phyloP scores from a whole-genome alignment of 23 red algal species.

The Gracilariopsis chorda region DNA sequence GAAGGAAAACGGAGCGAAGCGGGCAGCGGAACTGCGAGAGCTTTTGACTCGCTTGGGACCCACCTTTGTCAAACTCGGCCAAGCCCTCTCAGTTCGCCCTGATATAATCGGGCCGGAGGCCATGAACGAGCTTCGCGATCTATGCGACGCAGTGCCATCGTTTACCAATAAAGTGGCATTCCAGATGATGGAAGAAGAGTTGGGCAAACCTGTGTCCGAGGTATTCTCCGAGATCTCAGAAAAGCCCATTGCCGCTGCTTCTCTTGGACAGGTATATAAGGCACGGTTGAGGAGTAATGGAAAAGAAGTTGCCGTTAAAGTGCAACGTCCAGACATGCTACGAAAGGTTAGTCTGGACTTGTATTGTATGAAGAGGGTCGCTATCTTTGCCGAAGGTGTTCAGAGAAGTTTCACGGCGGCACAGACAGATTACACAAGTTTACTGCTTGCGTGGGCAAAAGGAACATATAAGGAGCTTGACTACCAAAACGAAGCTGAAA shows the following conservation, averaged over 20 bases:
- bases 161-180: slow-evolving; percentile 75
- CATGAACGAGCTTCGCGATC: slow-evolving; percentile 92
- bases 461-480: slow-evolving; percentile 96
- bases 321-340: slow-evolving; percentile 95
- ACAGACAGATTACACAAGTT: slow-evolving; percentile 68
- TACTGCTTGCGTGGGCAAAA: slow-evolving; percentile 81
- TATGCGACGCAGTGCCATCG: slow-evolving; percentile 89
- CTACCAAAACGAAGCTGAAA: slow-evolving; percentile 90
- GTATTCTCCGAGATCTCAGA: slow-evolving; percentile 72
- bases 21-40: slow-evolving; percentile 82
- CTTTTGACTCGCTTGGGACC: slow-evolving; percentile 80
- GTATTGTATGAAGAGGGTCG: slow-evolving; percentile 84
- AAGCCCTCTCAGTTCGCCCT: slow-evolving; percentile 87
- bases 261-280: slow-evolving; percentile 91
- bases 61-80: slow-evolving; percentile 93
- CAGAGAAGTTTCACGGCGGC: slow-evolving; percentile 67
- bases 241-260: slow-evolving; percentile 90
- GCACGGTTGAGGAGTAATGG: slow-evolving; percentile 59
- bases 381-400: slow-evolving; percentile 32
- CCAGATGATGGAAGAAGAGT: slow-evolving; percentile 90
- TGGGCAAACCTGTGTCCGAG: slow-evolving; percentile 61
- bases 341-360: slow-evolving; percentile 88
- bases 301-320: slow-evolving; percentile 87
- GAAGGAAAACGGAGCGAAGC: slow-evolving; percentile 19
- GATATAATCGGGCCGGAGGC: slow-evolving; percentile 87